Base-by-base conservation (phyloP, 1,284 basidiomycete species). In the Phellopilus nigrolimitatus region DNA sequence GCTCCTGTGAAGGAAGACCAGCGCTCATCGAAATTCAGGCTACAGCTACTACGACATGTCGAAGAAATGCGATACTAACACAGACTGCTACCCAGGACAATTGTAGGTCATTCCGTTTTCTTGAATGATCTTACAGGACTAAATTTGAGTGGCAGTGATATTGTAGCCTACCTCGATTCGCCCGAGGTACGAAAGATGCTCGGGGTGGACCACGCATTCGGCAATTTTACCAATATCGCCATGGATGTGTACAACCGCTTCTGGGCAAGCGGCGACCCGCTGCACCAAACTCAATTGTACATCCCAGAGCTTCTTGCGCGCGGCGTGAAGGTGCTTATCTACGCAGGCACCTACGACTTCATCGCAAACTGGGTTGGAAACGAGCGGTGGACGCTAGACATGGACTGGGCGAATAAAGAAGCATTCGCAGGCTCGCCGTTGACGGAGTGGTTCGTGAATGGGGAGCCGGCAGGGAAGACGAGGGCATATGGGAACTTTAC, bases 331-430 rank as follows among this genome's bases (percentile, higher is more conserved):
- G 81, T 84, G 3, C 74, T 94, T 13, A 79, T 91, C 54, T 90
- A 90, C 59, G 84, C 82, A 3, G 87, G 87, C 1, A 75, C 73
- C 2, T 78, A 80, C 51, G 87, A 89, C 64, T 87, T 76, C 72
- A 82, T 86, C 55, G 89, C 86, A 62, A 90, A 88, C 65, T 84
- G 82, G 75, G 67, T 88, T 13, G 84, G 80, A 1, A 88, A 88
- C 60, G 78, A 84, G 59, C 66, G 72, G 8, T 85, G 82, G 83
- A 79, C 81, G 24, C 65, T 76, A 40, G 63, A 59, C 1, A 68
- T 88, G 57, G 74, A 82, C 56, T 88, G 84, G 85, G 73, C 71
- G n/a, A 80, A 81, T 2, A 68, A 78, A 55, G 66, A 69, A 5
- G 73, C 63, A 19, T 86, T 79, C 64, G 65, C 61, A 38, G 60